phyloP scores from a whole-genome alignment of 2,329 filamentous ascomycete genomes.

The Trichophyton equinum region DNA sequence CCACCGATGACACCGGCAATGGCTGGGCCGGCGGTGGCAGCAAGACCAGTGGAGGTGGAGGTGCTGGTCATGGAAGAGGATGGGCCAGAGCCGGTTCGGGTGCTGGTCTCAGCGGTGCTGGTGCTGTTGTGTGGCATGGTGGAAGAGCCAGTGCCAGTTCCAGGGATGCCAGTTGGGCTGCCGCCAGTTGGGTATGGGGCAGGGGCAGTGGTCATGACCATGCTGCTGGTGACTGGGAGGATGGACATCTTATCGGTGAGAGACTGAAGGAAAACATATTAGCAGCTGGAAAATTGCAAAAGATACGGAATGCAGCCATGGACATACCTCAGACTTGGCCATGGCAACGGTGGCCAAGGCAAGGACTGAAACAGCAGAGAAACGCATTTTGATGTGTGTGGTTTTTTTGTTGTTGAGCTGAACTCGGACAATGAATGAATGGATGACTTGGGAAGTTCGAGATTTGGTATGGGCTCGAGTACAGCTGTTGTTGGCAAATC shows the following conservation, averaged over 20 bases:
- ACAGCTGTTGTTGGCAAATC: not conserved
- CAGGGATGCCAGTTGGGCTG: conserved; percentile 1
- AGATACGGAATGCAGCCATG: too few species aligned
- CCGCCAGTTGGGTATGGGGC: conserved; percentile 7
- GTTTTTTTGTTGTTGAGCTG: not conserved
- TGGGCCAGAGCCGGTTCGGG: conserved; percentile 12
- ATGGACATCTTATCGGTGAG: conserved; percentile 14
- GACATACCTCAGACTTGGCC: conserved; percentile 7
- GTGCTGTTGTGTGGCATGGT: conserved; percentile 5
- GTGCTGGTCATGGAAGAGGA: not conserved
- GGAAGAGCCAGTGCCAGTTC: conserved; percentile 8
- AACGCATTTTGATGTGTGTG: conserved; percentile 12
- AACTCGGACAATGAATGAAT: not conserved
- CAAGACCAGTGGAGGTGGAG: conserved; percentile 6
- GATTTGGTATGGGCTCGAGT: not conserved
- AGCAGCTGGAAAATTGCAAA: not conserved
- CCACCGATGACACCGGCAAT: conserved; percentile 27
- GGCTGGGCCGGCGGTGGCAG: conserved; percentile 11
- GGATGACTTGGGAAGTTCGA: not conserved
- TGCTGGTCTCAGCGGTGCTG: conserved; percentile 13
- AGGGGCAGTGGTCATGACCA: conserved; percentile 6
- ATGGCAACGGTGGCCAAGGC: conserved; percentile 13
- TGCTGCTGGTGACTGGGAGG: conserved; percentile 4
- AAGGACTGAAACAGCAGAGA: conserved; percentile 12
- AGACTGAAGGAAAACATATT: conserved; percentile 8